These are phyloP conservation scores for Porogramme epimiltina DNA, from an alignment of 1,284 basidiomycete species.

Conservation along the genomic window DNA sequence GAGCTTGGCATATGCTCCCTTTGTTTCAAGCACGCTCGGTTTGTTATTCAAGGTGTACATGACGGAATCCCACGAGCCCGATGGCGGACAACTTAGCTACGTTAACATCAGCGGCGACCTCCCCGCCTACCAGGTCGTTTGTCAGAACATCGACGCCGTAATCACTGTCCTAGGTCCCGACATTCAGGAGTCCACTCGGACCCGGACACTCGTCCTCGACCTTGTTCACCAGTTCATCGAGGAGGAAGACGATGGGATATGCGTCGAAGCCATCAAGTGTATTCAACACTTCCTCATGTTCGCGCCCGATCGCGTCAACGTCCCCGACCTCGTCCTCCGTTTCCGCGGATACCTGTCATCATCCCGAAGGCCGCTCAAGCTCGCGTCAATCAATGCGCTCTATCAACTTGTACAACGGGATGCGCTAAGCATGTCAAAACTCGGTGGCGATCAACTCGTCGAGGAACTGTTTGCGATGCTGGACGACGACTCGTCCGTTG, in stretches of 20 bases:
- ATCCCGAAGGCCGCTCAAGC: constrained; percentile 81
- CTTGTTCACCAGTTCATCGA: constrained; percentile 85
- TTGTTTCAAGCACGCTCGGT: constrained; percentile 86
- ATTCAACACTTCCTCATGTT: constrained; percentile 98
- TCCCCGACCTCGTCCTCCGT: constrained; percentile 74
- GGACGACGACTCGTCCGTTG: constrained; percentile 93
- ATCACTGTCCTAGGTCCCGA: constrained; percentile 96
- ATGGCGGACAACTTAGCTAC: constrained; percentile 85
- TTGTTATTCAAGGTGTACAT: constrained; percentile 92
- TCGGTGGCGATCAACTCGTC: constrained; percentile 93
- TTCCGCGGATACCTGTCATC: constrained; percentile 82
- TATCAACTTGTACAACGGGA: constrained; percentile 98
- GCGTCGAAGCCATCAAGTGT: constrained; percentile 94
- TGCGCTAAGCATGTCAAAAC: constrained; percentile 86
- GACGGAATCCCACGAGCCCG: constrained; percentile 90
- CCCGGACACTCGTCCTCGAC: constrained; percentile 80
- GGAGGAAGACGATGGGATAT: constrained; percentile 87
- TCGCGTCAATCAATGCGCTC: constrained; percentile 92
- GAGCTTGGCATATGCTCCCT: constrained; percentile 89
- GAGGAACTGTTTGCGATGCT: constrained; percentile 94
- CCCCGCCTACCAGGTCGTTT: constrained; percentile 90
- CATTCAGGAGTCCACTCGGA: constrained; percentile 86
- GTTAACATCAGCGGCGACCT: constrained; percentile 90
- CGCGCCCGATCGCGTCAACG: constrained; percentile 80
- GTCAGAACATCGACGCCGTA: constrained; percentile 90